These are phyloP conservation scores for Penicillium verhagenii DNA, from an alignment of 495 filamentous ascomycete species.

Conservation along the genomic window DNA sequence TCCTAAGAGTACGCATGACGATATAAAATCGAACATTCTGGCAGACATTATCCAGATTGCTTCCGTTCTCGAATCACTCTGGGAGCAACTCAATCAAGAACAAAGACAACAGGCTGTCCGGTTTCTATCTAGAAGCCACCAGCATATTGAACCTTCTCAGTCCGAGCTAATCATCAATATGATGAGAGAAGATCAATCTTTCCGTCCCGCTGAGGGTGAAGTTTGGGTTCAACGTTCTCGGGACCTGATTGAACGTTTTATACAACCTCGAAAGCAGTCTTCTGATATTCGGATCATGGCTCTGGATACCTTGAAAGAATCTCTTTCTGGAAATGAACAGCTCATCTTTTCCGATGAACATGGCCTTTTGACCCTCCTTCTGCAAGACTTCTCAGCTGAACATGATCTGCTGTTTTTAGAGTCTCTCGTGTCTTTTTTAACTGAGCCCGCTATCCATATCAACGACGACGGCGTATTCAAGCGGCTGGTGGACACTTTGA, in stretches of 20 bases:
- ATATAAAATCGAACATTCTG: conserved; percentile 39
- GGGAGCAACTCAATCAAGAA: conserved; percentile 40
- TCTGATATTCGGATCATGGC: conserved; percentile 67
- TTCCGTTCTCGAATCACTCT: conserved; percentile 38
- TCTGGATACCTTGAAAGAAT: conserved; percentile 65
- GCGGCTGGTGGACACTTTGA: conserved; percentile 32
- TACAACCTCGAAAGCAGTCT: conserved; percentile 60
- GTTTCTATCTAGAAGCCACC: conserved; percentile 39
- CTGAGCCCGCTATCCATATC: conserved; percentile 32
- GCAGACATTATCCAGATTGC: conserved; percentile 40
- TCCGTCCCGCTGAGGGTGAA: conserved; percentile 63
- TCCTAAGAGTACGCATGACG: conserved; percentile 30
- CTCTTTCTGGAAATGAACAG: conserved; percentile 51
- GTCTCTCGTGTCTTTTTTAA: conserved; percentile 45
- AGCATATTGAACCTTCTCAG: conserved; percentile 43
- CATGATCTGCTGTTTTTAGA: conserved; percentile 50
- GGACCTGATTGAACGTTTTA: conserved; percentile 62
- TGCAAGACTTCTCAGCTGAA: conserved; percentile 46
- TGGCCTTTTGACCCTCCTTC: conserved; percentile 39
- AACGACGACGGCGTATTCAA: conserved; percentile 36
- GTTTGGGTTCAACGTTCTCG: conserved; percentile 65
- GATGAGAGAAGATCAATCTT: conserved; percentile 49
- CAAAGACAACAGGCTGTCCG: conserved; percentile 38
- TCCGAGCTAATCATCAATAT: conserved; percentile 43
- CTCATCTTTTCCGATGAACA: conserved; percentile 35